Conservation (phyloP, 371 early-diverging fungal genomes). For the Mucor racemosus region DNA sequence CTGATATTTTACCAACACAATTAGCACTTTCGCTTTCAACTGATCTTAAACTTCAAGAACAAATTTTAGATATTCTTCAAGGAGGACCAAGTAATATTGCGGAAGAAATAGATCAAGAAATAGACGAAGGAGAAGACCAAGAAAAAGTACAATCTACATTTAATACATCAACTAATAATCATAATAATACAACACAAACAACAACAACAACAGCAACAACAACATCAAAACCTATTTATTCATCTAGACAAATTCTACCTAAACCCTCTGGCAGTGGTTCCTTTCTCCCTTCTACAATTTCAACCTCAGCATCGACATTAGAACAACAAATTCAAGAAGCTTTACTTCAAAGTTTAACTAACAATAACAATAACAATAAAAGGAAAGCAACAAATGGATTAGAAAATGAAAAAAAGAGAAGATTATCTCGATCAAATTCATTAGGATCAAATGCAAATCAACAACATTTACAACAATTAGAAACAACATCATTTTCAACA, state of each 20-base stretch:
- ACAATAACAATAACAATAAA: background rate
- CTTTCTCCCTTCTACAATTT: background rate
- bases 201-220: background rate
- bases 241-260: constrained; percentile 32
- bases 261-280: constrained; percentile 28
- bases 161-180: constrained; percentile 1
- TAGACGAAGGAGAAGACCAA: constrained; percentile 1
- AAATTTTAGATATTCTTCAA: constrained; percentile 37
- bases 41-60: constrained; percentile 31
- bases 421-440: constrained; percentile 16
- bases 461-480: constrained; percentile 4
- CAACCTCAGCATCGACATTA: background rate
- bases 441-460: background rate
- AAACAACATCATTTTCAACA: constrained; percentile 9
- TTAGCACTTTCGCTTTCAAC: constrained; percentile 16
- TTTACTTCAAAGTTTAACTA: constrained; percentile 10
- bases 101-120: background rate
- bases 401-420: constrained; percentile 7
- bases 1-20: background rate
- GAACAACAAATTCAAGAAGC: constrained; percentile 28
- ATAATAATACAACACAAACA: background rate
- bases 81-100: background rate
- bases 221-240: constrained; percentile 4
- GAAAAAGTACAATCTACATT: constrained; percentile 6
- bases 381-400: background rate